These are phyloP conservation scores for Aspergillus thermomutatus DNA, from an alignment of 2,329 filamentous ascomycete genomes.

Conservation along the genomic window DNA sequence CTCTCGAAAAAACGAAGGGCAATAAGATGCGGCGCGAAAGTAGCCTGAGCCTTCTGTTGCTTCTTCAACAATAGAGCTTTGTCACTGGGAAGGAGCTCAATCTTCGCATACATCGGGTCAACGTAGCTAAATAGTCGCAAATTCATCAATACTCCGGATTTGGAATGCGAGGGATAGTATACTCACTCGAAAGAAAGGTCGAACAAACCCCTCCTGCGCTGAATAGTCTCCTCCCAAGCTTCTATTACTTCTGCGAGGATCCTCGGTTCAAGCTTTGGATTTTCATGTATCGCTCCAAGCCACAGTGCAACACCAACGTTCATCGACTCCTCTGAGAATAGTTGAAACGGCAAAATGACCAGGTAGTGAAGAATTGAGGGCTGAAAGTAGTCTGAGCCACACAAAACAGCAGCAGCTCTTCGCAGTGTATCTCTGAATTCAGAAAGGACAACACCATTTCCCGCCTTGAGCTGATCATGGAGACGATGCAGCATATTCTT, in stretches of 20 bases:
- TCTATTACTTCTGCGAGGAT: slow-evolving; percentile 83
- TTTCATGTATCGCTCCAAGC: slow-evolving; percentile 96
- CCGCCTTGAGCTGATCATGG: slow-evolving; percentile 65
- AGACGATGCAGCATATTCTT: slow-evolving; percentile 66
- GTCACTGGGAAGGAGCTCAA: slow-evolving; percentile 91
- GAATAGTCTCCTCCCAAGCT: slow-evolving; percentile 84
- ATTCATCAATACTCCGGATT: slow-evolving; percentile 7
- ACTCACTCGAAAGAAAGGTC: slow-evolving; percentile 63
- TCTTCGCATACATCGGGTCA: slow-evolving; percentile 86
- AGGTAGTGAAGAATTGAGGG: slow-evolving; percentile 79
- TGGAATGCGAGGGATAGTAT: background rate
- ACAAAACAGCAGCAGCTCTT: slow-evolving; percentile 81
- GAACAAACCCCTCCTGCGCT: slow-evolving; percentile 77
- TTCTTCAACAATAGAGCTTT: slow-evolving; percentile 68
- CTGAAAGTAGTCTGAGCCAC: slow-evolving; percentile 70
- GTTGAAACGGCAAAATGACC: slow-evolving; percentile 85
- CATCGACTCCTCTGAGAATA: slow-evolving; percentile 93
- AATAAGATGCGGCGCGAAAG: slow-evolving; percentile 81
- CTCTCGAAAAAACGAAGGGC: slow-evolving; percentile 87
- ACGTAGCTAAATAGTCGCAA: slow-evolving; percentile 51
- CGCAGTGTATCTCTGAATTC: slow-evolving; percentile 80
- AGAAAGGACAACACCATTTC: slow-evolving; percentile 65
- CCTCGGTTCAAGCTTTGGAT: slow-evolving; percentile 79
- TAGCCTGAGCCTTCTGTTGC: slow-evolving; percentile 75
- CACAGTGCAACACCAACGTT: slow-evolving; percentile 93